These are phyloP conservation scores for Phylloporus gajari DNA, from an alignment of 1,284 basidiomycete species.

Conservation along the genomic window DNA sequence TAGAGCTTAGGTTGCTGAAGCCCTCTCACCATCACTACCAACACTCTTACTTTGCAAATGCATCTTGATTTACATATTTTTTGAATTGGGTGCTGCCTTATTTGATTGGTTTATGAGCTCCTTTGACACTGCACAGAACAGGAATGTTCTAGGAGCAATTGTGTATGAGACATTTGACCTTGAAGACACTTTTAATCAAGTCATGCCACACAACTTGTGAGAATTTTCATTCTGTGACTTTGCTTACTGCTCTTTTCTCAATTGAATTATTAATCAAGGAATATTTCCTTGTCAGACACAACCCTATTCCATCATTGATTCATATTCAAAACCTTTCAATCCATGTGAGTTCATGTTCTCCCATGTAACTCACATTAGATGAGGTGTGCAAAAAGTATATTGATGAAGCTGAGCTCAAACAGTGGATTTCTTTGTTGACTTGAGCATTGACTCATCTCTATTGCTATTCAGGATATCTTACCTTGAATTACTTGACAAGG, in stretches of 20 bases:
- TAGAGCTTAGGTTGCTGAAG: conserved; percentile 47
- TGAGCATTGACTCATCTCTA: background rate
- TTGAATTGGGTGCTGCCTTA: conserved; percentile 64
- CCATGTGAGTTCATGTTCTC: conserved; percentile 60
- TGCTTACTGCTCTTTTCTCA: background rate
- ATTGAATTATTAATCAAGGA: conserved; percentile 65
- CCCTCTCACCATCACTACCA: conserved; percentile 71
- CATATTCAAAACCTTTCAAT: conserved; percentile 73
- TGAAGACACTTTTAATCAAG: conserved; percentile 83
- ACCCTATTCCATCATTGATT: conserved; percentile 58
- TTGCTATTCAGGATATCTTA: conserved; percentile 66
- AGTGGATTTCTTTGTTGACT: conserved; percentile 62
- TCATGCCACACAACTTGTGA: conserved; percentile 88
- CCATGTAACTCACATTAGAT: conserved; percentile 34
- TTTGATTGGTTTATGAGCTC: conserved; percentile 78
- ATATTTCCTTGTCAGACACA: conserved; percentile 80
- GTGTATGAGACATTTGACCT: conserved; percentile 94
- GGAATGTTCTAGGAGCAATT: conserved; percentile 60
- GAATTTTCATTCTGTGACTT: conserved; percentile 50
- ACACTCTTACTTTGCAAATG: conserved; percentile 91
- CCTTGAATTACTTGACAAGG: conserved; percentile 75
- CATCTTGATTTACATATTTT: conserved; percentile 85
- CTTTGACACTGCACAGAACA: conserved; percentile 45
- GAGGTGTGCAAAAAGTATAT: conserved; percentile 69
- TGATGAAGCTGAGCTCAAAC: conserved; percentile 63